Base-by-base conservation (phyloP, 352 stramenopile species). In the Pythium brachiatum region DNA sequence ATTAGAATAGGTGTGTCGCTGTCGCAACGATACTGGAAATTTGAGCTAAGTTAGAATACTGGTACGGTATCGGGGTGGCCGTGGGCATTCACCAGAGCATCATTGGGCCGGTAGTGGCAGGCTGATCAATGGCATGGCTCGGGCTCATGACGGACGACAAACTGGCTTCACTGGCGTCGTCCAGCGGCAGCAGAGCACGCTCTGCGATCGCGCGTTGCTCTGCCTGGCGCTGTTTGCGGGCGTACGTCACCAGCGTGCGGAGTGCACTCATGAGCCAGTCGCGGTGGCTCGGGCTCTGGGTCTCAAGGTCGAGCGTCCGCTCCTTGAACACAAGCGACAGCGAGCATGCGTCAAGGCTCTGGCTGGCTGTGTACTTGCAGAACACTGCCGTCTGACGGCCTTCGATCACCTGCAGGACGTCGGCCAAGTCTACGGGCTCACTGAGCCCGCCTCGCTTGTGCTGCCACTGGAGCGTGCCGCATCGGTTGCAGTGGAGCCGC, bases 201-300 rank as follows among this genome's bases (percentile, higher is more conserved):
- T 93, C 83, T 48, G 79, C 78, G 53, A 93, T 88, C n/a, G 81
- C 84, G n/a, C 85, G 82, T 26, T 86, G 72, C 68, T 95, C 86
- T 5, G 79, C 80, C 31, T 80, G 66, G 43, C 86, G 83, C 57
- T 95, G 86, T 25, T 81, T 83, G 29, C 75, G 74, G 36, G 83
- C 71, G 57, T 95, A 93, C 8, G 78, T 74, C 12, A 93, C 76
- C 5, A 95, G 76, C 32, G 84, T 93, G 5, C 79, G 75, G 31
- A 95, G 63, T 4, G 86, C 83, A 60, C 81, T 90, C 38, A 90
- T 75, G 50, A 95, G 66, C 86, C 86, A 95, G 70, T 95, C 84
- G 11, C 86, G 83, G 63, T 95, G 81, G 58, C 76, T 86, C 48
- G 67, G 65, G 39, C 80, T 92, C 47, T 83, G 70, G 7, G 86